A percentile compares a stretch with the other conserved stretches of the same genome.
Evolutionary conservation across 2,329 filamentous ascomycete genomes (phyloP).

Genomic region (Ilyonectria robusta): DNA sequence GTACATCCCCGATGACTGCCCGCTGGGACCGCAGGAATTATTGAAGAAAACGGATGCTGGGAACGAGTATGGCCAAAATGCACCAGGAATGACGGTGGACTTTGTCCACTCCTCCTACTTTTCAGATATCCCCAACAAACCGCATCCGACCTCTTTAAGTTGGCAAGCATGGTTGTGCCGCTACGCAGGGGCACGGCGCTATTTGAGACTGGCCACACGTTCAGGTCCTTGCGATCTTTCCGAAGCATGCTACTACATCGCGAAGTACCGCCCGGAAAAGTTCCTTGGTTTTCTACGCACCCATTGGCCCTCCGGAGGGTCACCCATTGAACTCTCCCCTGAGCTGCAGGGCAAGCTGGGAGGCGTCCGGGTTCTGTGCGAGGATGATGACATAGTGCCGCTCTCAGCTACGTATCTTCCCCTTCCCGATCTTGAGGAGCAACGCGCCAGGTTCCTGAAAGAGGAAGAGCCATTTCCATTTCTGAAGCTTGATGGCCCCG

Average conservation of each 20-base stretch:
- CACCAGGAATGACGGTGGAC: neutral
- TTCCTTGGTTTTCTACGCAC: neutral
- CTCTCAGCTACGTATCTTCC: neutral
- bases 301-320: neutral
- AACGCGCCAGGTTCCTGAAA: neutral
- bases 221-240: neutral
- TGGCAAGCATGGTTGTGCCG: conserved; percentile 7
- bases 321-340: neutral
- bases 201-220: neutral
- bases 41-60: neutral
- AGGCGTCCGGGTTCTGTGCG: neutral
- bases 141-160: neutral
- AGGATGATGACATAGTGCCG: neutral
- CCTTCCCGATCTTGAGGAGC: neutral
- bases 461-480: neutral
- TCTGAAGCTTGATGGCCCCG: neutral
- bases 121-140: fast-evolving
- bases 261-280: neutral
- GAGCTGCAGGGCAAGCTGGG: neutral
- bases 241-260: neutral
- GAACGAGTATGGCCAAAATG: fast-evolving
- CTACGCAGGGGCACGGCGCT: neutral
- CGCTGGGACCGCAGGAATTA: neutral
- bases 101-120: neutral
- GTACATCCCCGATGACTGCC: neutral